Evolutionary conservation across 2,329 filamentous ascomycete species (phyloP).

Genomic region (Verticillium tricorpus): DNA sequence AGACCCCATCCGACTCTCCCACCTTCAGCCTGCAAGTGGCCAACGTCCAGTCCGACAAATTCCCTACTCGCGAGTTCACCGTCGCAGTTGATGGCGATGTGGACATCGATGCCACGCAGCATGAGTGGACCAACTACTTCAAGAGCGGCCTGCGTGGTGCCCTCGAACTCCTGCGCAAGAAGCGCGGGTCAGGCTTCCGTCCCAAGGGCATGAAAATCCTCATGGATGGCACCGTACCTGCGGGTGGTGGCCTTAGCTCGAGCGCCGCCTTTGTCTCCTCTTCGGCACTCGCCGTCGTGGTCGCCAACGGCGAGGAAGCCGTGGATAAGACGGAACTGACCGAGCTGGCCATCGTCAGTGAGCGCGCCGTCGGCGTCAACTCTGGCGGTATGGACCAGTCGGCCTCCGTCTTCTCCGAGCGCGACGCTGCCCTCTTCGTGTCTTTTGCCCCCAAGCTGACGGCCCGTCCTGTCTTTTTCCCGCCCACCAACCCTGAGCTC

Average conservation of each 20-base stretch:
- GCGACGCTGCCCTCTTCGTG: constrained; percentile 83
- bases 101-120: constrained; percentile 78
- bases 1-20: constrained; percentile 41
- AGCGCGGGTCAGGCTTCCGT: constrained; percentile 53
- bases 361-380: constrained; percentile 92
- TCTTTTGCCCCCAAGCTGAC: constrained; percentile 78
- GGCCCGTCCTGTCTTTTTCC: constrained; percentile 76
- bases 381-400: constrained; percentile 98
- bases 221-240: constrained; percentile 87
- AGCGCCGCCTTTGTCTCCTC: constrained; percentile 92
- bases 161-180: constrained; percentile 69
- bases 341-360: constrained; percentile 90
- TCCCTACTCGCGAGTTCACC: constrained; percentile 69
- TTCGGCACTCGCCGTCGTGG: constrained; percentile 81
- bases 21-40: constrained; percentile 69
- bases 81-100: constrained; percentile 59
- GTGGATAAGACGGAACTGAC: constrained; percentile 91
- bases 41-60: constrained; percentile 74
- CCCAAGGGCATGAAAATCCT: constrained; percentile 81
- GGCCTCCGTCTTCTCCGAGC: constrained; percentile 87
- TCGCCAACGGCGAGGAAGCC: constrained; percentile 71
- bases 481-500: constrained; percentile 73
- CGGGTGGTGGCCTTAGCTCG: constrained; percentile 86
- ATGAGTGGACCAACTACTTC: constrained; percentile 99
- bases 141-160: constrained; percentile 85